These are phyloP conservation scores for Ustilago curta DNA, from an alignment of 1,284 basidiomycete genomes.

Conservation along the genomic window DNA sequence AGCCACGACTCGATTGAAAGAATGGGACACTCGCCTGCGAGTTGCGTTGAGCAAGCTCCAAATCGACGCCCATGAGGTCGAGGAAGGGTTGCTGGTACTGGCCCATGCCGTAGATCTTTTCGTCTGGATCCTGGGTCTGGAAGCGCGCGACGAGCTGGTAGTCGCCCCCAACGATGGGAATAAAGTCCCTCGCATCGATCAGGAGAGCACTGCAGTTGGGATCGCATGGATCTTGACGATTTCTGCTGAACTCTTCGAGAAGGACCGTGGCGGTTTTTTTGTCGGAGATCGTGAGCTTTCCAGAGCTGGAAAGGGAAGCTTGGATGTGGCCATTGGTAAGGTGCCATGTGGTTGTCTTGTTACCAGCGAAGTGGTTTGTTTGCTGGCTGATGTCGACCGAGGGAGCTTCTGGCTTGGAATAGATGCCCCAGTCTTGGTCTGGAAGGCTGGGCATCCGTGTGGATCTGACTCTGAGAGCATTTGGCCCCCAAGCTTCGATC, in stretches of 20 bases:
- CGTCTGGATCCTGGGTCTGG: slow-evolving; percentile 27
- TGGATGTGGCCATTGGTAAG: slow-evolving; percentile 27
- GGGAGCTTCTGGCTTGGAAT: neutral
- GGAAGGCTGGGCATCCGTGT: slow-evolving; percentile 8
- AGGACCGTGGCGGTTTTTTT: slow-evolving; percentile 8
- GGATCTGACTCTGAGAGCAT: slow-evolving; percentile 22
- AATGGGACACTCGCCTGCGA: slow-evolving; percentile 38
- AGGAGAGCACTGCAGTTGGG: slow-evolving; percentile 37
- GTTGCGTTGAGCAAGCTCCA: slow-evolving; percentile 38
- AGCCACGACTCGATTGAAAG: slow-evolving; percentile 31
- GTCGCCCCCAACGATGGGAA: slow-evolving; percentile 21
- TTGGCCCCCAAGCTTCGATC: slow-evolving; percentile 35
- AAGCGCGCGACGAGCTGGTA: slow-evolving; percentile 31
- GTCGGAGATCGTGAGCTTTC: slow-evolving; percentile 21
- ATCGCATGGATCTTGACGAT: slow-evolving; percentile 28
- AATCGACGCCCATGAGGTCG: slow-evolving; percentile 26
- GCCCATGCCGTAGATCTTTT: slow-evolving; percentile 42
- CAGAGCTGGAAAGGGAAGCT: slow-evolving; percentile 14
- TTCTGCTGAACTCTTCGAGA: slow-evolving; percentile 27
- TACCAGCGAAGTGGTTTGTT: neutral
- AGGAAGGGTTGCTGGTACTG: slow-evolving; percentile 34
- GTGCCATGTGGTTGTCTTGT: neutral
- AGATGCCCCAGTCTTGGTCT: slow-evolving; percentile 25
- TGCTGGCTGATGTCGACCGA: neutral
- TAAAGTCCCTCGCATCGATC: slow-evolving; percentile 34